These are phyloP conservation scores for Saitozyma sp. DNA, from an alignment of 768 basidiomycete genomes.

Conservation along the genomic window DNA sequence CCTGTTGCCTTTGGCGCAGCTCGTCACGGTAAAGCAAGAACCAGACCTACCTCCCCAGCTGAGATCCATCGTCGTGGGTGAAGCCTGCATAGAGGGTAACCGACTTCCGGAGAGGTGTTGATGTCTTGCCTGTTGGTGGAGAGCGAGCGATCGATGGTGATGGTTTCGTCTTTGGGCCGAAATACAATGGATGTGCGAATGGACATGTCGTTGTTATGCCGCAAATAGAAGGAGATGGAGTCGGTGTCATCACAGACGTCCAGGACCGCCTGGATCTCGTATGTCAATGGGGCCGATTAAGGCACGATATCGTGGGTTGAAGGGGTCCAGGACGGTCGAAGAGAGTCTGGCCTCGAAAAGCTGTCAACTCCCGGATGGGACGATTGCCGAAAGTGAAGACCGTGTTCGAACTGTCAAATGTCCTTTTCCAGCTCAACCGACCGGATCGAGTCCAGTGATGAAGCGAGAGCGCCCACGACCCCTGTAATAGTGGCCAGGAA, in stretches of 20 bases:
- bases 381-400: slow-evolving; percentile 3
- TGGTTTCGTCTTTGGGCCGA: background rate
- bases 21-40: no score
- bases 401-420: background rate
- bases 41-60: no score
- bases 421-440: background rate
- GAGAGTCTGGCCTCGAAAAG: background rate
- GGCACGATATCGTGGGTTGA: background rate
- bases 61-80: no score
- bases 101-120: slow-evolving; percentile 2
- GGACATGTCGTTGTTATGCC: background rate
- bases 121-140: background rate
- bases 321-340: no score
- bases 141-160: background rate
- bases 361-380: slow-evolving; percentile 3
- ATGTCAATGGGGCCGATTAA: background rate
- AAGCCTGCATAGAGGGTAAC: no score
- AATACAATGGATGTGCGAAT: slow-evolving; percentile 4
- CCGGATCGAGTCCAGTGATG: background rate
- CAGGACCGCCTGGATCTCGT: background rate
- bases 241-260: background rate
- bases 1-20: no score
- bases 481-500: background rate
- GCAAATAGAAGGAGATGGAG: background rate
- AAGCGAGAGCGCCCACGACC: background rate